Evolutionary conservation across 1,284 basidiomycete species (phyloP).

Genomic region (Thecaphora thlaspeos): DNA sequence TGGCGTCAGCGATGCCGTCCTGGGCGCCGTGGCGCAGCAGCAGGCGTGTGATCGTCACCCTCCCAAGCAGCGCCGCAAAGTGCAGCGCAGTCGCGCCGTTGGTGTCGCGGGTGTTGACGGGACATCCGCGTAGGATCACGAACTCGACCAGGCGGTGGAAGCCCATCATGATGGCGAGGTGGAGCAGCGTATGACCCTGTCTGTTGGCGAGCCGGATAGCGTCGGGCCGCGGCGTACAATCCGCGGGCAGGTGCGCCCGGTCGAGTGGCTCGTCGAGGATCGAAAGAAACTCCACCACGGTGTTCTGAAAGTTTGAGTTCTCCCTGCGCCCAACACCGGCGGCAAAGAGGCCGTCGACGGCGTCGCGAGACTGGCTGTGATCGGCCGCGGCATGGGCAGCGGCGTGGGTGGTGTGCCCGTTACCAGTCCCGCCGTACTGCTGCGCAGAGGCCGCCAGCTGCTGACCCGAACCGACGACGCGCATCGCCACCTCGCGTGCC

Average conservation of each 20-base stretch:
- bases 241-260: background rate
- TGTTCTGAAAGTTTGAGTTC: slow-evolving; percentile 68
- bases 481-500: slow-evolving; percentile 77
- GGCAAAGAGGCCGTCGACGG: slow-evolving; percentile 34
- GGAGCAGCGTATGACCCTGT: slow-evolving; percentile 65
- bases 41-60: slow-evolving; percentile 68
- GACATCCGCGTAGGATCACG: slow-evolving; percentile 71
- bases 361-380: slow-evolving; percentile 25
- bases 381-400: slow-evolving; percentile 10
- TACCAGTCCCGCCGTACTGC: background rate
- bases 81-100: slow-evolving; percentile 90
- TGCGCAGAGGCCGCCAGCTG: slow-evolving; percentile 6
- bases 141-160: slow-evolving; percentile 73
- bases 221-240: slow-evolving; percentile 2
- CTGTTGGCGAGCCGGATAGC: slow-evolving; percentile 60
- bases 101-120: slow-evolving; percentile 78
- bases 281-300: slow-evolving; percentile 75
- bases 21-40: slow-evolving; percentile 79
- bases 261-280: slow-evolving; percentile 17
- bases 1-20: slow-evolving; percentile 70
- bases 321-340: slow-evolving; percentile 41
- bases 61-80: slow-evolving; percentile 73
- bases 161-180: slow-evolving; percentile 79
- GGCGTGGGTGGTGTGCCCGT: background rate
- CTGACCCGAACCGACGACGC: slow-evolving; percentile 56